Evolutionary conservation across 1,139 yeast species (phyloP).

Genomic region (Sugiyamaella japonica): DNA sequence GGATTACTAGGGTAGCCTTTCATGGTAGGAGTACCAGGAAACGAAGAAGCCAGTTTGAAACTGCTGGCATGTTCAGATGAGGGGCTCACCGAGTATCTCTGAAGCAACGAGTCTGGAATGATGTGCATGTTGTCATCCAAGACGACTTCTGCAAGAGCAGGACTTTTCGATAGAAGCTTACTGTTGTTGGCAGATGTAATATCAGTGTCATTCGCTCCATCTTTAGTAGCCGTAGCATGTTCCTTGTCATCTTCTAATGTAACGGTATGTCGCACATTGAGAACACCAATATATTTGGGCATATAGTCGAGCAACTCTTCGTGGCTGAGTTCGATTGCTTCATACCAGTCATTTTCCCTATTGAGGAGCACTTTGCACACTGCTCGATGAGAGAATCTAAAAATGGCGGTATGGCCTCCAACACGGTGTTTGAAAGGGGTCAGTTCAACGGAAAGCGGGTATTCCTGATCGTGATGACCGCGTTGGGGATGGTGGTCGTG

Average conservation of each 20-base stretch:
- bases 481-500: constrained; percentile 1
- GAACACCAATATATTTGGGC: constrained; percentile 93
- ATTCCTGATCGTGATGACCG: constrained; percentile 16
- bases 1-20: constrained; percentile 2
- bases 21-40: constrained; percentile 17
- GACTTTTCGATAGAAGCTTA: constrained; percentile 7
- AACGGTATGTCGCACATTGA: constrained; percentile 79
- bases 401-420: constrained; percentile 98
- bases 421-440: constrained; percentile 89
- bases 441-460: constrained; percentile 64
- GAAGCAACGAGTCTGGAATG: constrained; percentile 75
- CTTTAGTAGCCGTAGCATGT: not conserved
- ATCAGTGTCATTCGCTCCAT: constrained; percentile 6
- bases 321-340: constrained; percentile 74
- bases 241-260: constrained; percentile 6
- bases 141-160: constrained; percentile 57
- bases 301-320: constrained; percentile 75
- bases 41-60: constrained; percentile 12
- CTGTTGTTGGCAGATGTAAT: not conserved
- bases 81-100: constrained; percentile 60
- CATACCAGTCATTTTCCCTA: constrained; percentile 89
- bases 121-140: constrained; percentile 87
- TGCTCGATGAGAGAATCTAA: constrained; percentile 84
- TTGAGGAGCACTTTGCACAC: constrained; percentile 94
- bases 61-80: constrained; percentile 39